A percentile compares a stretch with the other conserved stretches of the same genome.
phyloP scores from a whole-genome alignment of 2,329 filamentous ascomycete genomes.

The Colletotrichum sp. region DNA sequence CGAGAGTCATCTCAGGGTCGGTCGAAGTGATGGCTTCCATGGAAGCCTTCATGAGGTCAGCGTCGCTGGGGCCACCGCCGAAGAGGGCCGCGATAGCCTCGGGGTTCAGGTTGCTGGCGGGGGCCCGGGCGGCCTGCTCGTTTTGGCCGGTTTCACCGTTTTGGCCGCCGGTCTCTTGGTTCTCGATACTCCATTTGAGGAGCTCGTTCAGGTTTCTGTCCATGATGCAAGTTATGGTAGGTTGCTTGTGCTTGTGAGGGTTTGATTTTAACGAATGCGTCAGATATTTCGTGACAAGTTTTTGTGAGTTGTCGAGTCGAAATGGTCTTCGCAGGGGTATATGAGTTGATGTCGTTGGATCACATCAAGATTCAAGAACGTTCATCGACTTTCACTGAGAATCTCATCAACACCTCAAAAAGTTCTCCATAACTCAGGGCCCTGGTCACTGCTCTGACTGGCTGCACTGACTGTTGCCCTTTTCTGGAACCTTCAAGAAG shows the following conservation, averaged over 20 bases:
- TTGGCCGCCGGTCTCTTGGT: constrained; percentile 31
- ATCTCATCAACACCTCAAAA: constrained; percentile 16
- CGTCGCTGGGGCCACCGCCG: constrained; percentile 86
- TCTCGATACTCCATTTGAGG: constrained; percentile 76
- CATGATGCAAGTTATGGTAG: constrained; percentile 21
- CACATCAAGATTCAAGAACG: constrained; percentile 15
- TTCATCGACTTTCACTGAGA: constrained; percentile 10
- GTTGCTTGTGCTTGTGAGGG: not conserved
- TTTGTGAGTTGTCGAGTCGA: not conserved
- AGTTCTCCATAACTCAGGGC: constrained; percentile 12
- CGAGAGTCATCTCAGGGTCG: constrained; percentile 67
- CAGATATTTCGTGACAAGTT: not conserved
- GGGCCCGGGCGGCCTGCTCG: constrained; percentile 32
- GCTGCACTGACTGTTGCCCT: constrained; percentile 17
- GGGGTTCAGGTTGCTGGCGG: constrained; percentile 60
- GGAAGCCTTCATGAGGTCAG: constrained; percentile 86
- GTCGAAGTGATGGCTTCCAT: constrained; percentile 76
- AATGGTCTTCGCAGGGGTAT: not conserved
- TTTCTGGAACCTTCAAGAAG: constrained; percentile 50
- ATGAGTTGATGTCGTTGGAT: not conserved
- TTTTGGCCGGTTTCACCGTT: constrained; percentile 28
- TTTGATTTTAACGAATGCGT: not conserved
- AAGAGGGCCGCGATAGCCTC: constrained; percentile 76
- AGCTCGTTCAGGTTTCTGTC: constrained; percentile 72
- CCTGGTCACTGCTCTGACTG: constrained; percentile 2